Percentiles rank a stretch among this genome's conserved stretches.
Conservation (phyloP, 352 stramenopile genomes). For the Globisporangium nodosum region DNA sequence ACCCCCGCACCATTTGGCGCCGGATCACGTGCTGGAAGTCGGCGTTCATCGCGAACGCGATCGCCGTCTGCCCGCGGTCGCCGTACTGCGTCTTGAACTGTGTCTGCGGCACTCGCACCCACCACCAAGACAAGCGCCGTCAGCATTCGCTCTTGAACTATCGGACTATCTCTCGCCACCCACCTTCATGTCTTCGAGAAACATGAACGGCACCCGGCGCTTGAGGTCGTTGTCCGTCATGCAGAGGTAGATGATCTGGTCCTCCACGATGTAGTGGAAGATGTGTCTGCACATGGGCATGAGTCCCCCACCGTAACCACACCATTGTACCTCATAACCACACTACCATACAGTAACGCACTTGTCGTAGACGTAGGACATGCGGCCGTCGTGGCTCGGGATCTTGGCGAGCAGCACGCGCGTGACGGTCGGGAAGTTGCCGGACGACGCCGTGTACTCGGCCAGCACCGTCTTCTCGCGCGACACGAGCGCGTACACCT, state of each 20-base stretch:
- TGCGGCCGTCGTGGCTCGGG: constrained; percentile 88
- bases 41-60: constrained; percentile 98
- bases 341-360: constrained; percentile 23
- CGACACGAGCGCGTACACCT: constrained; percentile 96
- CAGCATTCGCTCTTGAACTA: too few species aligned
- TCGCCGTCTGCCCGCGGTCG: constrained; percentile 79
- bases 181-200: constrained; percentile 96
- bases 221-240: constrained; percentile 96
- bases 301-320: not conserved
- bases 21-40: constrained; percentile 94
- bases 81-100: constrained; percentile 86
- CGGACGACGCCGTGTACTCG: constrained; percentile 94
- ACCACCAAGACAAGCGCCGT: not conserved
- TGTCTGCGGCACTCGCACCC: constrained; percentile 13
- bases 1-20: constrained; percentile 81
- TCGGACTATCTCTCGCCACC: not conserved
- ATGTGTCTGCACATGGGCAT: constrained; percentile 41
- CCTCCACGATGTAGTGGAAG: constrained; percentile 96
- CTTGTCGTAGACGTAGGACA: constrained; percentile 98
- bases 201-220: constrained; percentile 95
- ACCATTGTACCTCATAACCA: not conserved
- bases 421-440: constrained; percentile 98
- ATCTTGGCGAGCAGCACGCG: constrained; percentile 97
- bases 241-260: constrained; percentile 96
- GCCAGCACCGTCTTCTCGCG: constrained; percentile 97